These are phyloP conservation scores for Parascedosporium putredinis DNA, from an alignment of 2,329 filamentous ascomycete genomes.

Conservation along the genomic window DNA sequence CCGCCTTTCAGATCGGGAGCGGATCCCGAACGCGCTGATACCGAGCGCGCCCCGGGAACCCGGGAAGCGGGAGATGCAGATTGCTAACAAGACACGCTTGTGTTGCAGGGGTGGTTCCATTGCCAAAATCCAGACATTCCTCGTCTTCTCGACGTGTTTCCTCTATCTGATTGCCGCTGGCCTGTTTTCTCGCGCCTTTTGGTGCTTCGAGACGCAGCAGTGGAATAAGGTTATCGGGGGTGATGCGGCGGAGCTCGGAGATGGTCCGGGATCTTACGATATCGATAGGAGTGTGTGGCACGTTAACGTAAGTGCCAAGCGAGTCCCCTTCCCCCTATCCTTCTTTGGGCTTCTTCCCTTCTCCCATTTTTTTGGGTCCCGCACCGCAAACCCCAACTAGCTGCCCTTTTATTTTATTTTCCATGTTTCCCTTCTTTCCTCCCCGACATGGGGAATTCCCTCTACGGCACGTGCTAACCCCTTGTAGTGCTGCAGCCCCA, in stretches of 20 bases:
- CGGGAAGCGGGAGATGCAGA: conserved; percentile 23
- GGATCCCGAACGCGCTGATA: background rate
- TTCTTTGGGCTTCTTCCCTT: conserved; percentile 17
- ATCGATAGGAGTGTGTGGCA: conserved; percentile 71
- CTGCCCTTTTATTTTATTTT: too few species aligned
- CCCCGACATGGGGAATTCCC: too few species aligned
- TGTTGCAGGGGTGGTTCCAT: conserved; percentile 20
- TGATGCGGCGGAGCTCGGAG: conserved; percentile 35
- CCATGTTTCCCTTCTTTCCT: too few species aligned
- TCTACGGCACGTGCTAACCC: conserved; percentile 18
- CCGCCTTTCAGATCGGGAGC: too few species aligned
- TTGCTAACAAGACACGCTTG: conserved; percentile 21
- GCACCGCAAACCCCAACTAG: too few species aligned
- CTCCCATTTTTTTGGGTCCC: too few species aligned
- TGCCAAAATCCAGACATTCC: conserved; percentile 51
- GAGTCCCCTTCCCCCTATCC: background rate
- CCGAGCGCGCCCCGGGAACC: background rate
- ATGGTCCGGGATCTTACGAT: conserved; percentile 66
- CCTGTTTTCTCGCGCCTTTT: conserved; percentile 65
- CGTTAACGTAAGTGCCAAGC: conserved; percentile 54
- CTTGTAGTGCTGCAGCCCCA: conserved; percentile 50
- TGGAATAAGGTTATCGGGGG: conserved; percentile 52
- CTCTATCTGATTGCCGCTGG: conserved; percentile 74
- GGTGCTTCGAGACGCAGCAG: conserved; percentile 56
- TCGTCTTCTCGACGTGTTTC: conserved; percentile 68